A percentile compares a stretch with the other conserved stretches of the same genome.
phyloP scores from a whole-genome alignment of 2,329 filamentous ascomycete genomes.

The Hirsutella rhossiliensis region DNA sequence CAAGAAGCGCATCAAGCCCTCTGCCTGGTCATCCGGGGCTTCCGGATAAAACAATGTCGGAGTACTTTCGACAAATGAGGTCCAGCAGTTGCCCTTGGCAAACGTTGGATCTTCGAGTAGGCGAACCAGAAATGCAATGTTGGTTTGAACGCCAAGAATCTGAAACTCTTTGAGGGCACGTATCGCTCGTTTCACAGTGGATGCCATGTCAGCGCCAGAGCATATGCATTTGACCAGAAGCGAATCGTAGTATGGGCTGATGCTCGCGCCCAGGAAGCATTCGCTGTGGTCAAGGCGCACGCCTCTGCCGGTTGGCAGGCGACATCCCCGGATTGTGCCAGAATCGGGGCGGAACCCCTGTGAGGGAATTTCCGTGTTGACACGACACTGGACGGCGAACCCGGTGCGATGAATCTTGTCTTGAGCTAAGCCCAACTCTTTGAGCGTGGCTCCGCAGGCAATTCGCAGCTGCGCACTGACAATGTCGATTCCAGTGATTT shows the following conservation, averaged over 20 bases:
- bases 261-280: conserved; percentile 85
- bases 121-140: conserved; percentile 93
- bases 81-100: conserved; percentile 93
- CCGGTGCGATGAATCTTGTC: conserved; percentile 70
- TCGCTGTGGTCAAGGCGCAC: conserved; percentile 89
- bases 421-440: conserved; percentile 90
- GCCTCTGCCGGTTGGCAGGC: conserved; percentile 89
- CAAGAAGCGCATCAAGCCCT: conserved; percentile 90
- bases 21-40: conserved; percentile 91
- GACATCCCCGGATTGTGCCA: conserved; percentile 97
- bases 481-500: conserved; percentile 1
- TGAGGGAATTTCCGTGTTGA: conserved; percentile 91
- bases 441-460: conserved; percentile 61
- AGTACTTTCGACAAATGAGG: conserved; percentile 98
- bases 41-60: conserved; percentile 86
- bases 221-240: conserved; percentile 92
- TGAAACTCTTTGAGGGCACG: conserved; percentile 94
- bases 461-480: not conserved
- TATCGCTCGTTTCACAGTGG: conserved; percentile 83
- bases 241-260: conserved; percentile 68
- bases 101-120: conserved; percentile 88
- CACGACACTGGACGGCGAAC: conserved; percentile 96
- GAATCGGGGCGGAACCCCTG: conserved; percentile 89
- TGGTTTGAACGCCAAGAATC: conserved; percentile 95
- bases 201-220: conserved; percentile 90